phyloP scores from a whole-genome alignment of 2,329 filamentous ascomycete genomes.

The Aspergillus pseudotamarii region DNA sequence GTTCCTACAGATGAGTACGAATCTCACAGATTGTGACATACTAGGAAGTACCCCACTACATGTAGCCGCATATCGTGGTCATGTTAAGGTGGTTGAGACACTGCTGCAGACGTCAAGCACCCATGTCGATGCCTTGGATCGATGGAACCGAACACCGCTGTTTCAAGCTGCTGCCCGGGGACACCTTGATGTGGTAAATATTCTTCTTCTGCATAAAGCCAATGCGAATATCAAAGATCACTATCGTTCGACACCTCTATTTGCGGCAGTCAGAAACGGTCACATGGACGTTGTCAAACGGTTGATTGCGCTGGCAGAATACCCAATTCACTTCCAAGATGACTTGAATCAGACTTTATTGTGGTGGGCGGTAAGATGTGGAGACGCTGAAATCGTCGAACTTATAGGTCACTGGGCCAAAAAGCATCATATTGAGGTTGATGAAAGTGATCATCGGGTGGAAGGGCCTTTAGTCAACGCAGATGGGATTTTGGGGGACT shows the following conservation, averaged over 20 bases:
- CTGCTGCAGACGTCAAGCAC: background rate
- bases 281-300: background rate
- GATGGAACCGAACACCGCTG: background rate
- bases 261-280: background rate
- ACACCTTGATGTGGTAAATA: background rate
- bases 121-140: background rate
- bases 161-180: background rate
- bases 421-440: background rate
- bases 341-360: background rate
- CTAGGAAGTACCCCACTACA: no score
- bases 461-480: background rate
- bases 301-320: background rate
- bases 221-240: background rate
- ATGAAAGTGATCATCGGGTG: background rate
- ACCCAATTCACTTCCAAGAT: background rate
- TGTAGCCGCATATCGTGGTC: no score
- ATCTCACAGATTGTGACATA: no score
- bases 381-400: background rate
- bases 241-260: background rate
- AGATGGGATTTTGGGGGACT: no score
- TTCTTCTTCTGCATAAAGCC: background rate
- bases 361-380: background rate
- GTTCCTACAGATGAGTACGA: no score
- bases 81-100: no score
- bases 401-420: fast-evolving